These are phyloP conservation scores for Phoma sp. DNA, from an alignment of 2,329 filamentous ascomycete genomes.

Conservation along the genomic window DNA sequence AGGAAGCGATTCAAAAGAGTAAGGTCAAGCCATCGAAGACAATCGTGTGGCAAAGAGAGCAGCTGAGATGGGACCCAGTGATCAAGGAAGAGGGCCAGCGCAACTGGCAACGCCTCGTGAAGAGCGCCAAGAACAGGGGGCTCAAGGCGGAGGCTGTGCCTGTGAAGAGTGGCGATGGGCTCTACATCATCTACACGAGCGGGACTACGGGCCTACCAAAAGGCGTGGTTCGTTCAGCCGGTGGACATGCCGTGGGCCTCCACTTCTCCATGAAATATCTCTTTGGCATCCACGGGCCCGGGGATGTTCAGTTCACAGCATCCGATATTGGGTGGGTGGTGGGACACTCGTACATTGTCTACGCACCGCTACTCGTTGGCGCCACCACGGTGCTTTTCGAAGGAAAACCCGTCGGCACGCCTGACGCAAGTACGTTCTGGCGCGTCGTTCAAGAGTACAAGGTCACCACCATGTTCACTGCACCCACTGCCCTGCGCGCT, in stretches of 20 bases:
- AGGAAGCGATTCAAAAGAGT: constrained; percentile 72
- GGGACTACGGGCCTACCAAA: constrained; percentile 84
- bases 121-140: constrained; percentile 71
- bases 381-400: constrained; percentile 89
- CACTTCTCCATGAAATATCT: constrained; percentile 82
- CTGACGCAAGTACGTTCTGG: constrained; percentile 88
- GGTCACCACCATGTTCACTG: constrained; percentile 80
- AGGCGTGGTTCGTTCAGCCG: constrained; percentile 81
- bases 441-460: constrained; percentile 82
- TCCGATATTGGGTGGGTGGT: constrained; percentile 95
- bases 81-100: constrained; percentile 71
- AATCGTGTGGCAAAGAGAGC: constrained; percentile 83
- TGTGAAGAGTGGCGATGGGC: constrained; percentile 74
- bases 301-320: constrained; percentile 80
- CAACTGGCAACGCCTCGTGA: constrained; percentile 79
- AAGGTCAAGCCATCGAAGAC: constrained; percentile 74
- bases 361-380: constrained; percentile 83
- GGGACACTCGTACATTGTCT: constrained; percentile 78
- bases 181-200: constrained; percentile 93
- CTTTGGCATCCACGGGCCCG: constrained; percentile 81
- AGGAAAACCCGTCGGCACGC: constrained; percentile 91
- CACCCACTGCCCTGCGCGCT: constrained; percentile 84
- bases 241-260: constrained; percentile 85
- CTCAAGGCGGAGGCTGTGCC: constrained; percentile 77
- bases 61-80: constrained; percentile 76